Percentiles rank a stretch among this genome's conserved stretches.
Conservation (phyloP, 1,284 basidiomycete genomes). For the Coniferiporia sulphurascens region DNA sequence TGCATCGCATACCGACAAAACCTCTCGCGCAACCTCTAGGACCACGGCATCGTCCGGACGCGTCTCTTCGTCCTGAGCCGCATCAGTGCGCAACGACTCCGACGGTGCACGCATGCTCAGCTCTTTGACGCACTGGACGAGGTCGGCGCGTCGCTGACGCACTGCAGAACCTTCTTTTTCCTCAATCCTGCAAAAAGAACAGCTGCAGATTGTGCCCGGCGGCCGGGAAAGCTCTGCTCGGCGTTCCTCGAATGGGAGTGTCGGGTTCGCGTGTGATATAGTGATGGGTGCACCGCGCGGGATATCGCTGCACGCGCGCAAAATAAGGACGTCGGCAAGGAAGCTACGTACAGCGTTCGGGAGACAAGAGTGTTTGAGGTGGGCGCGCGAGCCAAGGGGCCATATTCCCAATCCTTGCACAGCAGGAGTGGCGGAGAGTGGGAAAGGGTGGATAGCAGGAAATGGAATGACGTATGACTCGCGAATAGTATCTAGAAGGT, state of each 20-base stretch:
- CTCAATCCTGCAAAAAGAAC: constrained; percentile 15
- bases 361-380: constrained; percentile 14
- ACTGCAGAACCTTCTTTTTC: constrained; percentile 9
- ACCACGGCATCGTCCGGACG: constrained; percentile 11
- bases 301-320: constrained; percentile 14
- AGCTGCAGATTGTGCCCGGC: constrained; percentile 6
- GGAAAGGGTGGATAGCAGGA: constrained; percentile 8
- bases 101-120: constrained; percentile 12
- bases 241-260: constrained; percentile 13
- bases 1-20: constrained; percentile 6
- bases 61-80: constrained; percentile 4
- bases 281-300: constrained; percentile 4
- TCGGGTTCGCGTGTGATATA: constrained; percentile 6
- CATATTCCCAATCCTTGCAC: constrained; percentile 13
- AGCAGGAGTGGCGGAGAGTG: neutral
- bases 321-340: constrained; percentile 12
- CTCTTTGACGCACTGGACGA: constrained; percentile 13
- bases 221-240: constrained; percentile 6
- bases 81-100: constrained; percentile 13
- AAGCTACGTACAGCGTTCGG: constrained; percentile 14
- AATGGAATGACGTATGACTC: constrained; percentile 9
- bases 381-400: constrained; percentile 2
- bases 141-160: constrained; percentile 11
- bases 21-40: constrained; percentile 8
- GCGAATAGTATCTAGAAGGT: constrained; percentile 13